These are phyloP conservation scores for Fusarium neocosmosporiellum DNA, from an alignment of 2,329 filamentous ascomycete genomes.

Conservation along the genomic window DNA sequence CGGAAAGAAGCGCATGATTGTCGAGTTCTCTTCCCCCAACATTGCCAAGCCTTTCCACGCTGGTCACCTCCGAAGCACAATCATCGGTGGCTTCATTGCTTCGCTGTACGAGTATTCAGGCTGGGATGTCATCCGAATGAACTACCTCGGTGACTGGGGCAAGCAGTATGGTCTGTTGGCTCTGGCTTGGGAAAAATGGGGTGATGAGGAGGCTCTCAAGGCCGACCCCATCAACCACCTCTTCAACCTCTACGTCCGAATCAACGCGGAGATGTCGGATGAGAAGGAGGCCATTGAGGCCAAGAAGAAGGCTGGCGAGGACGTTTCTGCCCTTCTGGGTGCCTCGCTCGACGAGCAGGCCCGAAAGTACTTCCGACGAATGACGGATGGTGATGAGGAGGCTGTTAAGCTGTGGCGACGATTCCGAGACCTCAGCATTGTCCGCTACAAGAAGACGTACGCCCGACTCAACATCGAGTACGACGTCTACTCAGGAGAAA, in stretches of 20 bases:
- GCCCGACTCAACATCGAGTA: slow-evolving; percentile 77
- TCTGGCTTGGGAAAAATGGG: slow-evolving; percentile 80
- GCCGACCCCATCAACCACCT: slow-evolving; percentile 84
- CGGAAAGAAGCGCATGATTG: slow-evolving; percentile 74
- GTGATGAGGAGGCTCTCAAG: slow-evolving; percentile 76
- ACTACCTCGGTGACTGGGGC: slow-evolving; percentile 55
- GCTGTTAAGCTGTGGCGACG: slow-evolving; percentile 72
- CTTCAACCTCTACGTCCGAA: slow-evolving; percentile 84
- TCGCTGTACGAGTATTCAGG: slow-evolving; percentile 78
- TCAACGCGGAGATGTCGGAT: slow-evolving; percentile 73
- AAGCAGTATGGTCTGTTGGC: slow-evolving; percentile 56
- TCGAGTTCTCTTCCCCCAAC: slow-evolving; percentile 88
- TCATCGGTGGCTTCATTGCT: slow-evolving; percentile 81
- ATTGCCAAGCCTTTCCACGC: slow-evolving; percentile 89
- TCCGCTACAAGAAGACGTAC: slow-evolving; percentile 75
- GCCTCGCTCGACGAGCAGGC: slow-evolving; percentile 78
- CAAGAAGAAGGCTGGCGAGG: slow-evolving; percentile 64
- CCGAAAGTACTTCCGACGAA: slow-evolving; percentile 76
- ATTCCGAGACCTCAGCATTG: slow-evolving; percentile 75
- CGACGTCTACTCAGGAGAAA: slow-evolving; percentile 78
- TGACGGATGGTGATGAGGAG: slow-evolving; percentile 73
- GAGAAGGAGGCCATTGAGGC: slow-evolving; percentile 75
- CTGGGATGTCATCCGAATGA: slow-evolving; percentile 80
- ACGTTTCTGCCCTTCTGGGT: slow-evolving; percentile 60
- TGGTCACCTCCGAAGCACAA: slow-evolving; percentile 80